These are phyloP conservation scores for Chlamydomonas incerta DNA, from an alignment of 139 green algal genomes.

Conservation along the genomic window DNA sequence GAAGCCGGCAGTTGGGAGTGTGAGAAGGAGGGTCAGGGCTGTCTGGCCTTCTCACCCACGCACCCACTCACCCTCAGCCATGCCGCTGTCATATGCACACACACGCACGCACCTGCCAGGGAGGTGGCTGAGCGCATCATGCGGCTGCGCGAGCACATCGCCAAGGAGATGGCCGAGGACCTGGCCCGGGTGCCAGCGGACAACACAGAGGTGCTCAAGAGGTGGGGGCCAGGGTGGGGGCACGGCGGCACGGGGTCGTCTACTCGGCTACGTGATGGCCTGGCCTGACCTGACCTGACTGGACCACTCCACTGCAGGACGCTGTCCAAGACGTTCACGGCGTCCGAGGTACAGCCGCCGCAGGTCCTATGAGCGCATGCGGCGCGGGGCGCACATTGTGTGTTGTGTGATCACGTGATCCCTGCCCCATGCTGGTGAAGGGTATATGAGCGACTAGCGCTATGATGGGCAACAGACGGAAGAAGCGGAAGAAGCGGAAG, in stretches of 20 bases:
- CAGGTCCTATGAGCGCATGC: background rate
- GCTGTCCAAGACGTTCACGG: constrained; percentile 45
- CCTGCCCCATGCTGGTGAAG: background rate
- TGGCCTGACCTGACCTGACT: background rate
- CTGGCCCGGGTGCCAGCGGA: constrained; percentile 21
- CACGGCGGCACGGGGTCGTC: no score
- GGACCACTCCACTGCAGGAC: no score
- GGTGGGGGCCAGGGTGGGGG: background rate
- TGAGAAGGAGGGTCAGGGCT: no score
- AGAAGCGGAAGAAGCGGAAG: no score
- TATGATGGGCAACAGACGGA: no score
- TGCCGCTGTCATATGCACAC: no score
- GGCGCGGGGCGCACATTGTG: no score
- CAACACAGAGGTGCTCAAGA: constrained; percentile 41
- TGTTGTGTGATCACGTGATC: no score
- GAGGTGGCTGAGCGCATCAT: constrained; percentile 58
- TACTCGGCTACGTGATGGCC: background rate
- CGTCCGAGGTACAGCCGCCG: constrained; percentile 16
- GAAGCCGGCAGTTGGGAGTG: no score
- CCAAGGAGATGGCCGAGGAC: constrained; percentile 49
- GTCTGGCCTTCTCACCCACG: no score
- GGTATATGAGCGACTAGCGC: no score
- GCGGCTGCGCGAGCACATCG: constrained; percentile 55
- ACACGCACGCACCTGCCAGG: background rate
- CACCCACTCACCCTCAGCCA: no score